phyloP scores from a whole-genome alignment of 2,329 filamentous ascomycete species.

The Fusarium sambucinum region DNA sequence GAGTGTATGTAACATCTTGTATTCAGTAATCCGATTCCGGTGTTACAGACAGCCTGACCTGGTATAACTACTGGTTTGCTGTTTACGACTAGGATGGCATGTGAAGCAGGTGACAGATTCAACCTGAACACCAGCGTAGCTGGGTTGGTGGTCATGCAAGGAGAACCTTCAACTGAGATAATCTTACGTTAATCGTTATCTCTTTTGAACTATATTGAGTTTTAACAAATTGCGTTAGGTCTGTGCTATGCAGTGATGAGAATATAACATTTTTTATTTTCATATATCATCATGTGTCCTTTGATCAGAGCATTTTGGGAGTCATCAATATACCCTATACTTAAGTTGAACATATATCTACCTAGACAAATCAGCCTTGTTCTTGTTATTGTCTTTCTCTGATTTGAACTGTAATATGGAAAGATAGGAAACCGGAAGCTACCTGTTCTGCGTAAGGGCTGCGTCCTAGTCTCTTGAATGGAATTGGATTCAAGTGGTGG shows the following conservation, averaged over 20 bases:
- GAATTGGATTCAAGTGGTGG: neutral
- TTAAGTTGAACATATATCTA: neutral
- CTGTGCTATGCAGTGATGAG: neutral
- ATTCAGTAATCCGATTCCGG: neutral
- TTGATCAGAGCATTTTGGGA: neutral
- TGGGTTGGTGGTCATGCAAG: neutral
- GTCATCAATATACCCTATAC: neutral
- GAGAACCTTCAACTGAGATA: neutral
- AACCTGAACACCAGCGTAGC: neutral
- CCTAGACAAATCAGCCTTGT: neutral
- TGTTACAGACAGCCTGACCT: neutral
- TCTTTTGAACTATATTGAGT: neutral
- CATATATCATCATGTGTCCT: neutral
- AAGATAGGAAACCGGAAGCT: neutral
- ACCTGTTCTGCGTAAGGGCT: neutral
- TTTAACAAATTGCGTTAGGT: neutral
- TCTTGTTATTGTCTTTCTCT: too few species aligned
- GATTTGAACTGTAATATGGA: neutral
- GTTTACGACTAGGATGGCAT: neutral
- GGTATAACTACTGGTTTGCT: neutral
- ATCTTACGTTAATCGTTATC: neutral
- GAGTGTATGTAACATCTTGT: neutral
- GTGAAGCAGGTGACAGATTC: neutral
- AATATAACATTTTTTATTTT: neutral
- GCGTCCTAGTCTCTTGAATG: neutral